A percentile compares a stretch with the other conserved stretches of the same genome.
Evolutionary conservation across 2,329 filamentous ascomycete genomes (phyloP).

Genomic region (Dactylellina haptotyla): DNA sequence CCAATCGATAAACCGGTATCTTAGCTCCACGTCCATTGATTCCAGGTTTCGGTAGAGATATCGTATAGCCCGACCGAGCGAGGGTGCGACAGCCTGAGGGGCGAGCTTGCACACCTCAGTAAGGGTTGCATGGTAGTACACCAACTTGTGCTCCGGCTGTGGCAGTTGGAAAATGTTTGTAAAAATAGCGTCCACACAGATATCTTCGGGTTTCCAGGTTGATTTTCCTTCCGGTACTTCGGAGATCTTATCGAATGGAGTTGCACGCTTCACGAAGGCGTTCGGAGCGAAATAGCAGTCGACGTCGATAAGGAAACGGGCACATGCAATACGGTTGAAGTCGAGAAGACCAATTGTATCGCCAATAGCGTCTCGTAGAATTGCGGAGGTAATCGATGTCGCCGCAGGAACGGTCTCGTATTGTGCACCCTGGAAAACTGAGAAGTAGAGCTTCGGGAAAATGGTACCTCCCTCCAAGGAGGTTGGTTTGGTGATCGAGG

Average conservation of each 20-base stretch:
- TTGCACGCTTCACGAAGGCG: constrained; percentile 93
- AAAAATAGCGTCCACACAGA: constrained; percentile 96
- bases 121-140: constrained; percentile 95
- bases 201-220: constrained; percentile 97
- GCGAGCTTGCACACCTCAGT: constrained; percentile 97
- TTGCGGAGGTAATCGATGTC: constrained; percentile 78
- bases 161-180: constrained; percentile 92
- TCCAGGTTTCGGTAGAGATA: constrained; percentile 86
- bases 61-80: constrained; percentile 89
- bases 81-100: constrained; percentile 94
- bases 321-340: constrained; percentile 87
- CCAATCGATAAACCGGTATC: constrained; percentile 92
- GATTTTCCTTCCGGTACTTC: constrained; percentile 73
- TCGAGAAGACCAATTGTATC: constrained; percentile 95
- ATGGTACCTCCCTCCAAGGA: constrained; percentile 70
- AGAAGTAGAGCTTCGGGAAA: constrained; percentile 93
- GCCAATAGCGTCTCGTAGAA: constrained; percentile 84
- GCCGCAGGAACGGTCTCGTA: constrained; percentile 78
- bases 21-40: constrained; percentile 85
- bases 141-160: constrained; percentile 86
- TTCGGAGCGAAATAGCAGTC: constrained; percentile 92
- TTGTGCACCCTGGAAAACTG: constrained; percentile 84
- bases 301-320: constrained; percentile 89
- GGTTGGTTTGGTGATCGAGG: constrained; percentile 75
- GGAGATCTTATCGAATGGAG: constrained; percentile 84